Evolutionary conservation across 2,329 filamentous ascomycete genomes (phyloP), one percentile per base, ranked within the genome.

Genomic region (Plenodomus biglobosus): DNA sequence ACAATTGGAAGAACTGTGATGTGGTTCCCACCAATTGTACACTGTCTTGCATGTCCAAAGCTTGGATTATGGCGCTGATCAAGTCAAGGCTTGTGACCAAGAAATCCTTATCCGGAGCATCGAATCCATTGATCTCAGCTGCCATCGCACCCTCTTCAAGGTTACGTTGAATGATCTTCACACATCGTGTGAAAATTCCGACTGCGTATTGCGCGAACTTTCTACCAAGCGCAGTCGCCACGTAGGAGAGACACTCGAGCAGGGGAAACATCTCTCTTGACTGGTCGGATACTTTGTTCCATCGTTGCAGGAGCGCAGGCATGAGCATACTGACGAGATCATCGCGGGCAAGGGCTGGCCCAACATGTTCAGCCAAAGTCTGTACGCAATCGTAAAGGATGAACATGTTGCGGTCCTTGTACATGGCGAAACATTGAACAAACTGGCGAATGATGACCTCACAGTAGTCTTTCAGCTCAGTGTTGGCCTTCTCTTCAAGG

Each of bases 401-500:
- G 76, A 95, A 96, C 85, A 97, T 96, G 76, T 99, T 99, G 65
- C 90, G 87, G 73, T 97, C 92, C 80, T 99, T 97, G 83, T 97
- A 99, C 73, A 88, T 91, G 44, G 80, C 82, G 73, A 99, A 99
- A 73, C 94, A 99, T 52, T 82, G 80, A 43, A 96, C 91, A 65
- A 92, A 97, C 69, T 97, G 94, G 53, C 86, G 86, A 44, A 97
- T 84, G 62, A 99, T 97, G 20, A 92, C 89, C 21, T 86, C 82
- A 63, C 90, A 92, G 74, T 96, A 99, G 0, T 90, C 90, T 55
- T 86, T 85, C 36, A 99, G 76, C 52, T 86, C 81, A 55, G 84
- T 84, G 49, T 90, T 90, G 0, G 94, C 89, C 71, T 95, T 95
- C 70, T 97, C 94, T 72, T 97, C 94, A 8, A 99, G 80, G 64